Evolutionary conservation across 257 asterid genomes (phyloP), one percentile per base, ranked within the genome.

Genomic region (Ligustrum vulgare): DNA sequence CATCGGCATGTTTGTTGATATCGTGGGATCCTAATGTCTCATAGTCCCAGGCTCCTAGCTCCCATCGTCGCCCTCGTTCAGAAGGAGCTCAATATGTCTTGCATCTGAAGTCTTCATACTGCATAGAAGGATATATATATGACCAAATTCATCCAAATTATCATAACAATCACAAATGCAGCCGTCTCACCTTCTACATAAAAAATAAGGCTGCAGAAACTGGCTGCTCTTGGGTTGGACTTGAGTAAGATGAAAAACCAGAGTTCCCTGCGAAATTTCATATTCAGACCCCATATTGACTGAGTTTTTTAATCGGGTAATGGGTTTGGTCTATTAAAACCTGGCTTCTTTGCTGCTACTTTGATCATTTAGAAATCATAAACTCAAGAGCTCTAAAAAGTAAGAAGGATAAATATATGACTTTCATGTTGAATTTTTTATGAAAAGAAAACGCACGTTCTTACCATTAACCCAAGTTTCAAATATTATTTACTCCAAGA

Each of bases 41-140:
- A 43, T 89, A 94, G 4, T 87, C n/a, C n/a, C n/a, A n/a, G n/a
- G n/a, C n/a, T 28, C 87, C 99, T 98, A 94, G 82, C 85, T 87
- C 69, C 97, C 96, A 71, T 85, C 81, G 82, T 79, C 92, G 36
- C 82, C 98, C 77, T 87, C 89, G 36, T 67, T 73, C 77, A 91
- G 84, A 80, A 94, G 91, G 80, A 94, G 93, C 69, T 91, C 98
- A 71, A 89, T 86, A 63, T 94, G 98, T 84, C 99, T 90, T 67
- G 96, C 94, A 75, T 94, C 99, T 84, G 92, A 72, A 66, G 91
- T 89, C 80, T 92, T 97, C 99, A 94, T 94, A 4, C 99, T 94
- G 93, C 71, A 65, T 35, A 68, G 71, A 35, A 75, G 25, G 67
- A 69, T 2, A n/a, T 51, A 3, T 18, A n/a, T 45, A 3, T 0